These are phyloP conservation scores for Trichomonas vaginalis DNA, from an alignment of 208 protist genomes.

Conservation along the genomic window DNA sequence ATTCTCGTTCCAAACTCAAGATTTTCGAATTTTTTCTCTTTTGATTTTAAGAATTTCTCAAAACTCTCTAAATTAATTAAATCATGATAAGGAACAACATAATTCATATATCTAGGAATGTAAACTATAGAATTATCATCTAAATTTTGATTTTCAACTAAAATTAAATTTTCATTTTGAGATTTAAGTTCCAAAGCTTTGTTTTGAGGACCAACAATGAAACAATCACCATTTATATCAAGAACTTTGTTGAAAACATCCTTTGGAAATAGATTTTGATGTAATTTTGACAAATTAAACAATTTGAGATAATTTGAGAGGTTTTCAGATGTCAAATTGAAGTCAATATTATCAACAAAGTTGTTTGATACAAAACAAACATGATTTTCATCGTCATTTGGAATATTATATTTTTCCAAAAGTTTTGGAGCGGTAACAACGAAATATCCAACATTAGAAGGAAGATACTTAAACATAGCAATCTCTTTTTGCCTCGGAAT, in stretches of 20 bases:
- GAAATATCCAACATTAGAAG: not conserved
- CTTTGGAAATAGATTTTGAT: not conserved
- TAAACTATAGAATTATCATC: not conserved
- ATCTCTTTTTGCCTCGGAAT: not conserved
- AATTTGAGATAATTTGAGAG: not conserved
- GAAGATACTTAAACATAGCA: not conserved
- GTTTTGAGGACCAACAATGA: not conserved
- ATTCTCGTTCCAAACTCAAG: not conserved
- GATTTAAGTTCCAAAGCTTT: not conserved
- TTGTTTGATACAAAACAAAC: not conserved
- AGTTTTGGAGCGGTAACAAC: not conserved
- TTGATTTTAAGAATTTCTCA: not conserved
- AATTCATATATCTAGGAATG: not conserved
- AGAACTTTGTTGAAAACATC: not conserved
- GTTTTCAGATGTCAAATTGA: not conserved
- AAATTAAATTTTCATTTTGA: not conserved
- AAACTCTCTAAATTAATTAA: not conserved
- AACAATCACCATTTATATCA: not conserved
- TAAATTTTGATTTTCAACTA: not conserved
- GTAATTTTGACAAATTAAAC: not conserved
- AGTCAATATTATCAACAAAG: not conserved
- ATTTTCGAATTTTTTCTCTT: not conserved
- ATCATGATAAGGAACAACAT: not conserved
- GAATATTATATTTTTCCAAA: not conserved
- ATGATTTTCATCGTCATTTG: not conserved